A percentile compares a stretch with the other conserved stretches of the same genome.
phyloP scores from a whole-genome alignment of 768 basidiomycete species.

The Rossbeevera mucosa region DNA sequence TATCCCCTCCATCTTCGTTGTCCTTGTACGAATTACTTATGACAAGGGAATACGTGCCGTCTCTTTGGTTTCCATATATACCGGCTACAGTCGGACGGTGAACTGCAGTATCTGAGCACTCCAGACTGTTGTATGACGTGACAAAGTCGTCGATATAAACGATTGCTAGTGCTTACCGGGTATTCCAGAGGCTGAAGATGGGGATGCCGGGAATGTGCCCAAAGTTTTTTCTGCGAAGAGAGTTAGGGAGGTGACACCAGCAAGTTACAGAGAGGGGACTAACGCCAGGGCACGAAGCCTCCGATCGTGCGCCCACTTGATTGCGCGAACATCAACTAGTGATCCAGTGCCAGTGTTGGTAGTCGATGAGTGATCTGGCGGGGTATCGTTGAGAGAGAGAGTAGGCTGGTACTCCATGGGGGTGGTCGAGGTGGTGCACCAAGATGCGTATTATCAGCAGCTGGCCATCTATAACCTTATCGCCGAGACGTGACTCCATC shows the following conservation, averaged over 20 bases:
- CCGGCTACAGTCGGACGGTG: constrained; percentile 15
- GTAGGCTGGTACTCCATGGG: not conserved
- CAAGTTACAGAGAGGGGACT: not conserved
- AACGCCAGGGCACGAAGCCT: not conserved
- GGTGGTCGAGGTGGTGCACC: not conserved
- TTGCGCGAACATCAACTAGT: not conserved
- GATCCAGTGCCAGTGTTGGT: not conserved
- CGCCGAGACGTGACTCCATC: not conserved
- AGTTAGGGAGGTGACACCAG: not conserved
- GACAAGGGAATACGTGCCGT: constrained; percentile 17
- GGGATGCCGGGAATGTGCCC: constrained; percentile 23
- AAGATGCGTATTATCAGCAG: not conserved
- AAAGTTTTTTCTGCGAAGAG: constrained; percentile 15
- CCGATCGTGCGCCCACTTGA: not conserved
- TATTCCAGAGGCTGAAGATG: constrained; percentile 18
- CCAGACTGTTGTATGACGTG: not conserved
- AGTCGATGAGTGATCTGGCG: not conserved
- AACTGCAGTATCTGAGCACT: constrained; percentile 15
- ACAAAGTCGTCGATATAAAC: not conserved
- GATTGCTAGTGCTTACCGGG: constrained; percentile 12
- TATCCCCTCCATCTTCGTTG: constrained; percentile 23
- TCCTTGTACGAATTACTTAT: constrained; percentile 22
- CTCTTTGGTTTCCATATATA: constrained; percentile 14
- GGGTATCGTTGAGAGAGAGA: not conserved
- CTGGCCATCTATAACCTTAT: not conserved